Percentiles rank a stretch among this genome's conserved stretches.
These are phyloP conservation scores for Dothistroma pini DNA, from an alignment of 2,329 filamentous ascomycete species.

Conservation along the genomic window DNA sequence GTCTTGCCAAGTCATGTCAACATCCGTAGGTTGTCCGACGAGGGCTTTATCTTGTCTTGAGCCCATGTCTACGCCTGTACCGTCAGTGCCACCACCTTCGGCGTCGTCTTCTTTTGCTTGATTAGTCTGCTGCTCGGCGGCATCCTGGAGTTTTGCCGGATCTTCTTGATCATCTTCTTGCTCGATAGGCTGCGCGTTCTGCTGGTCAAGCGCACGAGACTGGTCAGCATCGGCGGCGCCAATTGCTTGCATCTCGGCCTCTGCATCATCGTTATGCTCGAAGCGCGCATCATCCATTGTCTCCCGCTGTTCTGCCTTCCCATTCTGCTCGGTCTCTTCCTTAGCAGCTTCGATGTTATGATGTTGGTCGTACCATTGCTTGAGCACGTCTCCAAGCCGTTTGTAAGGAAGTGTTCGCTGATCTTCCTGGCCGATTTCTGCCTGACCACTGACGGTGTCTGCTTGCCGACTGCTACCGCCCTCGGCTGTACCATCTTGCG, in stretches of 20 bases:
- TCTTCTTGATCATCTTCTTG: conserved; percentile 30
- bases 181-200: conserved; percentile 78
- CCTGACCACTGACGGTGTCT: conserved; percentile 18
- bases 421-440: conserved; percentile 15
- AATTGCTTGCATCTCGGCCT: conserved; percentile 85
- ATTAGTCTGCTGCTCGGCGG: conserved; percentile 31
- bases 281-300: conserved; percentile 79
- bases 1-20: conserved; percentile 41
- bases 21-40: conserved; percentile 43
- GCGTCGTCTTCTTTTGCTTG: conserved; percentile 30
- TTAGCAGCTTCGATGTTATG: conserved; percentile 66
- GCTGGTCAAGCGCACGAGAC: conserved; percentile 77
- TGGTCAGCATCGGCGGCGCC: conserved; percentile 86
- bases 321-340: conserved; percentile 44
- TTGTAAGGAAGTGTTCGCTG: conserved; percentile 69
- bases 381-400: conserved; percentile 87
- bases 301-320: conserved; percentile 46
- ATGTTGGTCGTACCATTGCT: conserved; percentile 88
- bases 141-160: conserved; percentile 29
- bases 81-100: conserved; percentile 13
- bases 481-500: conserved; percentile 25
- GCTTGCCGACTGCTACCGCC: conserved; percentile 19
- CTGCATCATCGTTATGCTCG: conserved; percentile 82
- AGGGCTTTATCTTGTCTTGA: conserved; percentile 38
- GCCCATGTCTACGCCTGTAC: conserved; percentile 15